phyloP scores from a whole-genome alignment of 805 yeast genomes.

The Metschnikowia arizonensis region DNA sequence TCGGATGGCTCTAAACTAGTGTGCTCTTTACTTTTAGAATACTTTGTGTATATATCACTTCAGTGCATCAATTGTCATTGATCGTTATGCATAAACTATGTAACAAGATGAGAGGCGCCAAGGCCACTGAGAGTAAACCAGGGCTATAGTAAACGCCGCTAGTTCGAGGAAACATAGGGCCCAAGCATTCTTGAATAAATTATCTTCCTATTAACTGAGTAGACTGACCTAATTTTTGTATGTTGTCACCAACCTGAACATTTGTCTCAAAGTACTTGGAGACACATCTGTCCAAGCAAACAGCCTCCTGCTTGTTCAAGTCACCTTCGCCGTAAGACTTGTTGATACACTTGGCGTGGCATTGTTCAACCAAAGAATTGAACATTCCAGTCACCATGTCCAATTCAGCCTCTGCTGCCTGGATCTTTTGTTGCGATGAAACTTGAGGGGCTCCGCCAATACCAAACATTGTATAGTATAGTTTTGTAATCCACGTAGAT shows the following conservation, averaged over 20 bases:
- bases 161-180: neutral
- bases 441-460: constrained; percentile 69
- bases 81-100: constrained; percentile 5
- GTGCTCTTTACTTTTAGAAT: neutral
- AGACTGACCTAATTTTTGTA: constrained; percentile 46
- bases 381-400: constrained; percentile 98
- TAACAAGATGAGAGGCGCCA: constrained; percentile 3
- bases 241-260: constrained; percentile 84
- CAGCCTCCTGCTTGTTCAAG: constrained; percentile 71
- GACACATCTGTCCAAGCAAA: constrained; percentile 94
- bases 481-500: neutral
- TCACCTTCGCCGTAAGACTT: constrained; percentile 66
- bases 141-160: neutral
- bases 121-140: neutral
- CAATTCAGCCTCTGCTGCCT: constrained; percentile 94
- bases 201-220: constrained; percentile 46
- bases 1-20: constrained; percentile 36
- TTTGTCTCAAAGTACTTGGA: constrained; percentile 92
- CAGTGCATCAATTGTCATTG: constrained; percentile 1
- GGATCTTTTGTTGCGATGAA: constrained; percentile 69
- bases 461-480: constrained; percentile 54
- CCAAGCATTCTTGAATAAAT: neutral
- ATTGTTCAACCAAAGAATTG: constrained; percentile 82
- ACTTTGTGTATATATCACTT: constrained; percentile 3
- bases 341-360: constrained; percentile 81